Base-by-base conservation (phyloP, 1,284 basidiomycete species). In the Apiotrichum siamense region DNA sequence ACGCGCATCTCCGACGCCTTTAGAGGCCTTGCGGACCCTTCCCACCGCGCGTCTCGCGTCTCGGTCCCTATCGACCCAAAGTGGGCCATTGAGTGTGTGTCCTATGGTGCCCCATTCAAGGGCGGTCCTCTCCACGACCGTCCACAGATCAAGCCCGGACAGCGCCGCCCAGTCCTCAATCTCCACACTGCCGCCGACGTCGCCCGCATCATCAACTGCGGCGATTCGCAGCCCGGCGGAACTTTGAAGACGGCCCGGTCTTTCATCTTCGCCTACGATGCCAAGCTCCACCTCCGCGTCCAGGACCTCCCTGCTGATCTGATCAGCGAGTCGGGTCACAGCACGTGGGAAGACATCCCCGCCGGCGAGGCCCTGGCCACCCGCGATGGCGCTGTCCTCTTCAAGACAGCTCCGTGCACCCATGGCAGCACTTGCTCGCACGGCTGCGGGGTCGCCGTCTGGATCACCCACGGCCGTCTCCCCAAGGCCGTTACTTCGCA, bases 211-310 rank as follows among this genome's bases (percentile, higher is more conserved):
- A 63, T 77, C 47, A 64, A 67, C 51, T 68, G 72, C 33, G 70
- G 67, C 38, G 76, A 78, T 55, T 75, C 73, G 37, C 77, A 78
- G 53, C 76, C 77, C 2, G 77, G 77, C 3, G 70, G 75, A 10
- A 72, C 74, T 36, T 59, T 75, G 17, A 57, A 63, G 31, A 62
- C 73, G 23, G 50, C 63, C 18, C 66, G 64, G 41, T 63, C 65
- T 6, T 65, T 61, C 25, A 47, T 75, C 17, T 77, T 77, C 56
- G 63, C 72, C 7, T 78, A 78, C 57, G 75, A 73, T 32, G 74
- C 71, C 1, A 69, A 70, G 47, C 54, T 75, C 15, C 72, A 77
- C 49, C 43, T 57, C 10, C 50, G 54, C n/a, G 39, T 50, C 0
- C 27, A 55, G 17, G 51, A 53, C 18, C 45, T 69, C 21, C 70